Base-by-base conservation (phyloP, 306 rosid species). In the Pterocarpus santalinus region DNA sequence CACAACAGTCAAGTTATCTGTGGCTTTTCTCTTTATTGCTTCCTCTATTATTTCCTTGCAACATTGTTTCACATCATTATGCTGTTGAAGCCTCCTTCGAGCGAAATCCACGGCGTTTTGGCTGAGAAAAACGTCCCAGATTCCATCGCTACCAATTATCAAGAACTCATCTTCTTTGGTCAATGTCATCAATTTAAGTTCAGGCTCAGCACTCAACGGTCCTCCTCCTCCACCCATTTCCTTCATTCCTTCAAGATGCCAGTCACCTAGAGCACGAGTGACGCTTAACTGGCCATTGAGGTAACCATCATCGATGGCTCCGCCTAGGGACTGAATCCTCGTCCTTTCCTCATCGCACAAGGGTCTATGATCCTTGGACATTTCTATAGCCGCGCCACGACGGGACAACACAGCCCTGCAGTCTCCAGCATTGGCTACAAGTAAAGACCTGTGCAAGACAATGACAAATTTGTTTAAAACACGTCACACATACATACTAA, bases 171-270 rank as follows among this genome's bases (percentile, higher is more conserved):
- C 94, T 15, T 90, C 97, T 81, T 88, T 89, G 44, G 91, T 86
- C 72, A 96, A 80, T 79, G 94, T 90, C 58, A 73, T 76, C 76
- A 88, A 51, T 81, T 72, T 90, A 33, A 96, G 97, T 87, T 96
- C 98, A 2, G 99, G 99, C 84, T 91, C 97, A 28, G 99, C 96
- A 65, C 86, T 93, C 75, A 96, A 85, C 3, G 99, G 99, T 75
- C 99, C 99, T 12, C 86, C 85, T 14, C 81, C 82, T 80, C 87
- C 97, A 28, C 88, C 78, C 73, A 12, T 70, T 51, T 86, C 94
- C 85, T 96, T 96, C 97, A 96, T 82, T 73, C 99, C 99, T 85
- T 93, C 94, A 8, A 96, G 90, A 69, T 96, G 98, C 99, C 99
- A 96, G 67, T 96, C 87, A 3, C 99, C 99, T 72, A 96, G 67